Evolutionary conservation across 257 asterid genomes (phyloP).

Genomic region (Eucommia ulmoides): DNA sequence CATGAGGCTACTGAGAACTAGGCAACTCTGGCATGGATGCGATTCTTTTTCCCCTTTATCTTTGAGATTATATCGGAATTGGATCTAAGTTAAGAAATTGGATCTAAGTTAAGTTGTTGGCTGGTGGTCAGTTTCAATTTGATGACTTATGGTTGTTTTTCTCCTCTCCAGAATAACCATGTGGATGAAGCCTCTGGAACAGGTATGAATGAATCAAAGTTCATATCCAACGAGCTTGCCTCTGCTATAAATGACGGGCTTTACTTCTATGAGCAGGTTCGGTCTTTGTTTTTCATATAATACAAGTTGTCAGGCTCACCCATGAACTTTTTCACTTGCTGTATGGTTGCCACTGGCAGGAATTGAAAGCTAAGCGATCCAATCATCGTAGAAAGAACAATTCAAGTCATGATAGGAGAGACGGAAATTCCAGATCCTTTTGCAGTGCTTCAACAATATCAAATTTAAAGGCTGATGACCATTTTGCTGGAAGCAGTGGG

Average conservation of each 20-base stretch:
- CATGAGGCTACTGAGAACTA: too few relatives aligned
- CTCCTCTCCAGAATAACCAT: constrained; percentile 38
- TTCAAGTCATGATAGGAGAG: constrained; percentile 29
- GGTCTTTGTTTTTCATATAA: constrained; percentile 9
- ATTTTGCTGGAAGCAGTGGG: constrained; percentile 35
- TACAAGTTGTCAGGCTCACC: neutral
- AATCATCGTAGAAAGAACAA: constrained; percentile 21
- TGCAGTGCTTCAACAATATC: constrained; percentile 21
- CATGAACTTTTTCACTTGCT: neutral
- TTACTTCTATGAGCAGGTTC: constrained; percentile 88
- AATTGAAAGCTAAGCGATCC: constrained; percentile 45
- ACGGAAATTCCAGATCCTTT: constrained; percentile 34
- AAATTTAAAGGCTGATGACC: constrained; percentile 32
- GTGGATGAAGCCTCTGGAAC: constrained; percentile 27
- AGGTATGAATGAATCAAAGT: constrained; percentile 27
- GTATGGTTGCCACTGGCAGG: constrained; percentile 34
- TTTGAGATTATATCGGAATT: too few relatives aligned
- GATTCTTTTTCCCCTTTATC: too few relatives aligned
- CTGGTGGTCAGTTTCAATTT: too few relatives aligned
- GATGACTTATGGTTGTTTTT: too few relatives aligned
- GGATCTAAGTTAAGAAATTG: too few relatives aligned
- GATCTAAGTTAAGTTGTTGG: too few relatives aligned
- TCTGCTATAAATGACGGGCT: constrained; percentile 83
- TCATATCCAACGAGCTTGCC: constrained; percentile 71
- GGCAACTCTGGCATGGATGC: too few relatives aligned